phyloP scores from a whole-genome alignment of 306 rosid genomes.

The Cicer judaicum region DNA sequence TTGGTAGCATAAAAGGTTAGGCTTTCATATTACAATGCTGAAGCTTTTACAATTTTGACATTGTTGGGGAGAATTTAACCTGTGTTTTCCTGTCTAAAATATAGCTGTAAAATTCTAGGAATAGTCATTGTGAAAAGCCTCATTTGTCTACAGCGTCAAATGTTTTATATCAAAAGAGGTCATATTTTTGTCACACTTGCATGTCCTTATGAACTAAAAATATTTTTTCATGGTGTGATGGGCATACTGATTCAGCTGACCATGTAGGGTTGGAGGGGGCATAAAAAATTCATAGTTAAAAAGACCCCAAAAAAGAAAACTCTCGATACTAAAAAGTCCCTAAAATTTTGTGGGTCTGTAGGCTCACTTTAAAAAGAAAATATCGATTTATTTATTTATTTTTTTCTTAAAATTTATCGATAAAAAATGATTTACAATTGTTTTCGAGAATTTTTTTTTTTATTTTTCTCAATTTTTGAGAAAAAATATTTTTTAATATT shows the following conservation, averaged over 20 bases:
- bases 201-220: conserved; percentile 18
- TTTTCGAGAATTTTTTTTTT: too few relatives aligned
- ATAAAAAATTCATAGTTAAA: too few relatives aligned
- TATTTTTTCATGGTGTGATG: not conserved
- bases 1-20: conserved; percentile 71
- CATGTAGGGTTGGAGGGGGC: not conserved
- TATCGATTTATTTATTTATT: too few relatives aligned
- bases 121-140: conserved; percentile 34
- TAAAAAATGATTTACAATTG: too few relatives aligned
- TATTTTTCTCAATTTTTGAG: too few relatives aligned
- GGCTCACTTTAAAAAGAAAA: too few relatives aligned
- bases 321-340: too few relatives aligned
- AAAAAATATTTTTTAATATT: too few relatives aligned
- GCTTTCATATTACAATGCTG: conserved; percentile 18
- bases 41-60: conserved; percentile 16
- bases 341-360: too few relatives aligned
- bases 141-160: conserved; percentile 6
- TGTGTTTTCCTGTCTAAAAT: conserved; percentile 26
- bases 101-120: conserved; percentile 11
- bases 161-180: conserved; percentile 4
- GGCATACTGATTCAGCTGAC: conserved; percentile 22
- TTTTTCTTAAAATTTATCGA: too few relatives aligned
- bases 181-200: not conserved
- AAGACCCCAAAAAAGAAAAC: too few relatives aligned
- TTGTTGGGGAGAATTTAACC: conserved; percentile 18